A percentile compares a stretch with the other conserved stretches of the same genome.
Evolutionary conservation across 2,329 filamentous ascomycete species (phyloP).

Genomic region (Pestalotiopsis sp.): DNA sequence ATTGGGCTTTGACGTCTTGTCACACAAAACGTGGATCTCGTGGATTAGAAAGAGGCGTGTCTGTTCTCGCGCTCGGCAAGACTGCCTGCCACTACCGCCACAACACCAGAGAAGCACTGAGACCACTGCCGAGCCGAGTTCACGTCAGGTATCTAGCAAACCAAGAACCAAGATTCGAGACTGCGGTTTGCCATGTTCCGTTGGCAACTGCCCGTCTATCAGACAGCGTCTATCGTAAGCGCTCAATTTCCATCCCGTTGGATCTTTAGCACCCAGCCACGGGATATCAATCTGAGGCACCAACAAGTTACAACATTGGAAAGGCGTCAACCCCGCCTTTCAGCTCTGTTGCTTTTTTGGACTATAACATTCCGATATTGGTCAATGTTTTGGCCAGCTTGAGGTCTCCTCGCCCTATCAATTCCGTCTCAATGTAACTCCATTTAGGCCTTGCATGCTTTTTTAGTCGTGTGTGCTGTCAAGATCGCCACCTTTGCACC

Average conservation of each 20-base stretch:
- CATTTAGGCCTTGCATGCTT: neutral
- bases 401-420: neutral
- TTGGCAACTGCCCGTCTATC: neutral
- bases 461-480: neutral
- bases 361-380: neutral
- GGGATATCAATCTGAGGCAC: neutral
- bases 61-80: neutral
- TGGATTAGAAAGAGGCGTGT: neutral
- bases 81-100: neutral
- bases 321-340: neutral
- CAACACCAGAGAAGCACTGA: neutral
- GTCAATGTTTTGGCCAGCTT: neutral
- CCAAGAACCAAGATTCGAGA: neutral
- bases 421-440: neutral
- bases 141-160: neutral
- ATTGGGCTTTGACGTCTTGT: neutral
- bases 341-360: neutral
- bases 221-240: neutral
- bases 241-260: neutral
- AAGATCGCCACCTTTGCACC: neutral
- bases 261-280: neutral
- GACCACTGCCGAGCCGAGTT: neutral
- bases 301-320: neutral
- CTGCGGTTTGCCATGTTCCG: neutral
- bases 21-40: neutral